These are phyloP conservation scores for Camelina neglecta DNA, from an alignment of 345 rosid species.

Conservation along the genomic window DNA sequence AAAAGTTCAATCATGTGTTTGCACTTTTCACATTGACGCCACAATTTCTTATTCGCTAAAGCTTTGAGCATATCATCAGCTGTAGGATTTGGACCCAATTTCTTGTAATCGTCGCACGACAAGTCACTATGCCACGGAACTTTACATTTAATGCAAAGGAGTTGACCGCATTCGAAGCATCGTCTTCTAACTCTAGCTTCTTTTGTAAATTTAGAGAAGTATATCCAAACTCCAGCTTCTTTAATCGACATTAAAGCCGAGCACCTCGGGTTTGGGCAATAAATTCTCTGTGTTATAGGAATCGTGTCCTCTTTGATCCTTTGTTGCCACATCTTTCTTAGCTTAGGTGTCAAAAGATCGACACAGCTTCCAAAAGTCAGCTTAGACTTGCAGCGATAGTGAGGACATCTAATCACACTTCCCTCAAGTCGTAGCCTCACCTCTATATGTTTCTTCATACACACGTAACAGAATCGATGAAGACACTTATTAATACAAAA, in stretches of 20 bases:
- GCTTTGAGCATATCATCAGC: conserved; percentile 28
- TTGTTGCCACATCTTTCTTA: conserved; percentile 51
- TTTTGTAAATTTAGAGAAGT: conserved; percentile 17
- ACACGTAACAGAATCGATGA: conserved; percentile 62
- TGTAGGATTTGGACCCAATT: conserved; percentile 38
- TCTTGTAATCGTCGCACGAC: conserved; percentile 49
- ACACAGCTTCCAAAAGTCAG: conserved; percentile 49
- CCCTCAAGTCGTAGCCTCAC: conserved; percentile 55
- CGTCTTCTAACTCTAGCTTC: conserved; percentile 46
- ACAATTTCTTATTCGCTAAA: background rate
- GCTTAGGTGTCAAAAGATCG: conserved; percentile 55
- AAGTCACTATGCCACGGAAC: conserved; percentile 66
- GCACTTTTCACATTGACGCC: background rate
- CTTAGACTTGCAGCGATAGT: conserved; percentile 45
- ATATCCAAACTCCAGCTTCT: background rate
- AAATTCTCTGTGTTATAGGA: conserved; percentile 57
- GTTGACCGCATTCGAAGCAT: conserved; percentile 53
- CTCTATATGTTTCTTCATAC: conserved; percentile 59
- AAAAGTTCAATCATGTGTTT: background rate
- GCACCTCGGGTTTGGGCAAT: conserved; percentile 73
- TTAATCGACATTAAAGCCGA: conserved; percentile 62
- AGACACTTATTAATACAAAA: conserved; percentile 60
- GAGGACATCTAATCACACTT: conserved; percentile 55
- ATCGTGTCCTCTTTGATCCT: conserved; percentile 60
- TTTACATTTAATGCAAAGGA: conserved; percentile 67